These are phyloP conservation scores for Nissolia schottii DNA, from an alignment of 306 rosid species.

Conservation along the genomic window DNA sequence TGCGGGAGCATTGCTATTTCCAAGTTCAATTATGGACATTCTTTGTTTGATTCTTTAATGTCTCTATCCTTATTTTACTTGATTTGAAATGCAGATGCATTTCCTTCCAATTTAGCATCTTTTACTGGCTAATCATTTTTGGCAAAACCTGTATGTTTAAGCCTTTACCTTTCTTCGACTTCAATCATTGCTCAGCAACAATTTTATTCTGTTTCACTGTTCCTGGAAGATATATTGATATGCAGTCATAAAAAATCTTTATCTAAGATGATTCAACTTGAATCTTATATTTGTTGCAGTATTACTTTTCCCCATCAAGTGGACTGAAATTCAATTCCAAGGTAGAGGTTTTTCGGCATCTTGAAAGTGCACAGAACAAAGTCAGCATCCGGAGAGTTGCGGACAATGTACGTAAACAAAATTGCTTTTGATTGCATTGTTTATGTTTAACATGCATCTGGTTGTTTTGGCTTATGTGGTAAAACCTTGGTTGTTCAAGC, in stretches of 20 bases:
- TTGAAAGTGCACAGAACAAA: constrained; percentile 31
- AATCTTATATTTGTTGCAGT: constrained; percentile 52
- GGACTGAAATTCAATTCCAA: constrained; percentile 56
- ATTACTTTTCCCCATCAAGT: constrained; percentile 47
- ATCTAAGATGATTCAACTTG: constrained; percentile 9
- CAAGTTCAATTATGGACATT: neutral
- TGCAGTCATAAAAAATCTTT: neutral
- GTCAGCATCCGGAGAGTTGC: constrained; percentile 28
- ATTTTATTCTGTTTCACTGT: neutral
- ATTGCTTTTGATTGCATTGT: constrained; percentile 18
- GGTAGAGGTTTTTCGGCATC: constrained; percentile 54
- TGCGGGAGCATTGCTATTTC: neutral
- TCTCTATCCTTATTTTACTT: neutral
- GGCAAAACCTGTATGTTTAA: neutral
- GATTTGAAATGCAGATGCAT: neutral
- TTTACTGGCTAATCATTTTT: neutral
- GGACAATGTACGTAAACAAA: constrained; percentile 51
- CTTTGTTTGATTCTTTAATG: neutral
- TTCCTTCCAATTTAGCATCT: neutral
- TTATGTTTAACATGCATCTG: neutral
- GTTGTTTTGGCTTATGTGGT: constrained; percentile 31
- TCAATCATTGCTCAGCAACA: neutral
- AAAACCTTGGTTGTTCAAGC: constrained; percentile 48
- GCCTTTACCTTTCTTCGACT: neutral
- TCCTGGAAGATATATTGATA: neutral